Evolutionary conservation across 495 filamentous ascomycete species (phyloP).

Genomic region (Stereocaulon alpinum): DNA sequence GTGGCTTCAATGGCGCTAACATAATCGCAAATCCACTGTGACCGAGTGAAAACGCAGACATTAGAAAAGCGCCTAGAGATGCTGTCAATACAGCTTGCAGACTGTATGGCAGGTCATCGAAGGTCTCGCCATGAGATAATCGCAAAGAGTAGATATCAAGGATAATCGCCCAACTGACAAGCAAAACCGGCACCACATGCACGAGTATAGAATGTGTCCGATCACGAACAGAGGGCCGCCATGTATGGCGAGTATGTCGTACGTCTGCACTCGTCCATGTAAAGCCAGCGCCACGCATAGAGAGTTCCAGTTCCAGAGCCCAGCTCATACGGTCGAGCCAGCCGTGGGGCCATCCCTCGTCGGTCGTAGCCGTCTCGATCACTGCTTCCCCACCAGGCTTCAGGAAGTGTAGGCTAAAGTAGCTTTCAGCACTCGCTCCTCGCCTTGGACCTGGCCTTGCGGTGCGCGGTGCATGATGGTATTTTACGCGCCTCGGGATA

Average conservation of each 20-base stretch:
- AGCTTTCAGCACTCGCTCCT: constrained; percentile 11
- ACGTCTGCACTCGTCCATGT: constrained; percentile 24
- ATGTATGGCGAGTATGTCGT: constrained; percentile 20
- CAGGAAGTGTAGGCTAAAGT: constrained; percentile 21
- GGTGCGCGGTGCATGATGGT: constrained; percentile 15
- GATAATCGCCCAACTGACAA: constrained; percentile 16
- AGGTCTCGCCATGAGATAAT: constrained; percentile 6
- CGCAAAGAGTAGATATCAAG: constrained; percentile 12
- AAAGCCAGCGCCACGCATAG: constrained; percentile 23
- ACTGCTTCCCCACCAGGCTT: constrained; percentile 14
- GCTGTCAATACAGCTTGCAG: constrained; percentile 20
- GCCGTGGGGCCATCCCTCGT: constrained; percentile 13
- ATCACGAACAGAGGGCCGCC: constrained; percentile 17
- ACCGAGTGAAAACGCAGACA: constrained; percentile 19
- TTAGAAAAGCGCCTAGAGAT: constrained; percentile 18
- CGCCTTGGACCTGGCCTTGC: neutral
- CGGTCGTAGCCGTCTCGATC: constrained; percentile 18
- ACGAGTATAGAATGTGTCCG: constrained; percentile 17
- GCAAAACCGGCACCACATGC: constrained; percentile 19
- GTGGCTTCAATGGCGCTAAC: constrained; percentile 18
- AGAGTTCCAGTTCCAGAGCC: constrained; percentile 21
- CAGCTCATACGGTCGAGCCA: constrained; percentile 19
- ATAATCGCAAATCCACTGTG: constrained; percentile 20
- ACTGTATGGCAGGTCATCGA: constrained; percentile 16
- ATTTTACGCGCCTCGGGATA: constrained; percentile 20